Percentiles rank a stretch among this genome's conserved stretches.
These are phyloP conservation scores for Rutstroemia sp. DNA, from an alignment of 2,329 filamentous ascomycete genomes.

Conservation along the genomic window DNA sequence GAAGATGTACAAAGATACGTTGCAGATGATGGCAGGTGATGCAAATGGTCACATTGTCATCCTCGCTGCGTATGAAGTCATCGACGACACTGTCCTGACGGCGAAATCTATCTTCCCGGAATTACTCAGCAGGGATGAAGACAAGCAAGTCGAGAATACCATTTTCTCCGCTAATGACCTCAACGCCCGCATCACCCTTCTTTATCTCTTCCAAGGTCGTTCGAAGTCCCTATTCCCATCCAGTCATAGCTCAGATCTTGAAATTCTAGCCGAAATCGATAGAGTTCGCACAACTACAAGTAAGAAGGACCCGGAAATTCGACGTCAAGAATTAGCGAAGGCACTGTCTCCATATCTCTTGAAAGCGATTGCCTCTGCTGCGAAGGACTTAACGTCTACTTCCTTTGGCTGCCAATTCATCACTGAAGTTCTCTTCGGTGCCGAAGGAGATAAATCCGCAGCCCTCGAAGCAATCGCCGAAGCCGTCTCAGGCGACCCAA, in stretches of 20 bases:
- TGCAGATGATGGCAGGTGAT: slow-evolving; percentile 79
- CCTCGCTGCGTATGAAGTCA: slow-evolving; percentile 78
- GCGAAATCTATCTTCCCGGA: slow-evolving; percentile 83
- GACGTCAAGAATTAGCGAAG: slow-evolving; percentile 69
- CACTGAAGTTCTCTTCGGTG: slow-evolving; percentile 70
- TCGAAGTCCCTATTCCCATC: slow-evolving; percentile 53
- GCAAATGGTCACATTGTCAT: slow-evolving; percentile 71
- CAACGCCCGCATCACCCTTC: slow-evolving; percentile 57
- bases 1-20: slow-evolving; percentile 82
- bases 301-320: slow-evolving; percentile 78
- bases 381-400: slow-evolving; percentile 61
- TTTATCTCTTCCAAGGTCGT: slow-evolving; percentile 74
- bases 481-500: slow-evolving; percentile 51
- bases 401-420: slow-evolving; percentile 85
- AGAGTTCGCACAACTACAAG: slow-evolving; percentile 75
- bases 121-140: slow-evolving; percentile 64
- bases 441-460: slow-evolving; percentile 65
- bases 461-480: slow-evolving; percentile 66
- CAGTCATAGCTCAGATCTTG: slow-evolving; percentile 57
- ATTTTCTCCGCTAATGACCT: slow-evolving; percentile 57
- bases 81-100: slow-evolving; percentile 88
- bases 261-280: slow-evolving; percentile 69
- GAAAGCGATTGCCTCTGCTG: slow-evolving; percentile 60
- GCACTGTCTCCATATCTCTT: slow-evolving; percentile 70
- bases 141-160: slow-evolving; percentile 56